Conservation (phyloP, 2,329 filamentous ascomycete genomes). For the Hymenoscyphus infarciens region DNA sequence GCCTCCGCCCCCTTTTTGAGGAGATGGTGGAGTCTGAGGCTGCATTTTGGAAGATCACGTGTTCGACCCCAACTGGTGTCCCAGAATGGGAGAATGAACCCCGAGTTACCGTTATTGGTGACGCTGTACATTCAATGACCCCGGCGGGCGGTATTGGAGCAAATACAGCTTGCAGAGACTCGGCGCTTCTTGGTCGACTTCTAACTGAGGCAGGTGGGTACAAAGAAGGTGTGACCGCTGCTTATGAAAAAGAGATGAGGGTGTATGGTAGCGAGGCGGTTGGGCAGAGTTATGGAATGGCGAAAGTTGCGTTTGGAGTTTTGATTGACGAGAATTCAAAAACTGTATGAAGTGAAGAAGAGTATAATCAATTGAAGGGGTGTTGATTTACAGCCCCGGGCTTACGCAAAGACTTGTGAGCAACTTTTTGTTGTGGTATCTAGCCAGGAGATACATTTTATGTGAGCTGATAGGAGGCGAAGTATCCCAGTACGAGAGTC, state of each 20-base stretch:
- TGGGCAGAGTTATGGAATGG: constrained; percentile 48
- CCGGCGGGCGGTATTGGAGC: constrained; percentile 54
- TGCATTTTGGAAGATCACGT: constrained; percentile 66
- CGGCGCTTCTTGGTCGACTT: constrained; percentile 51
- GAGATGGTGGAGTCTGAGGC: constrained; percentile 54
- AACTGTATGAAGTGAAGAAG: constrained; percentile 19
- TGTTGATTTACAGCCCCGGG: no score
- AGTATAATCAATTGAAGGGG: no score
- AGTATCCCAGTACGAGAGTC: not conserved
- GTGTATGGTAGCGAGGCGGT: constrained; percentile 57
- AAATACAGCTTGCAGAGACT: constrained; percentile 54
- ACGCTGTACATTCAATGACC: constrained; percentile 55
- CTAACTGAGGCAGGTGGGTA: constrained; percentile 51
- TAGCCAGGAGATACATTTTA: no score
- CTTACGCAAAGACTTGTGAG: no score
- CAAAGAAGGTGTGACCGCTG: constrained; percentile 49
- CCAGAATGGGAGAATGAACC: constrained; percentile 57
- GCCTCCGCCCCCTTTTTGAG: constrained; percentile 54
- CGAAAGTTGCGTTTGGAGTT: constrained; percentile 43
- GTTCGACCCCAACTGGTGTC: constrained; percentile 55
- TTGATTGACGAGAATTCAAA: constrained; percentile 42
- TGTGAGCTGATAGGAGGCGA: no score
- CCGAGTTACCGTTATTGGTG: constrained; percentile 55
- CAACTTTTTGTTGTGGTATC: no score
- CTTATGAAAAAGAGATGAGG: constrained; percentile 61